Percentiles rank a stretch among this genome's conserved stretches.
Evolutionary conservation across 2,329 filamentous ascomycete genomes (phyloP).

Genomic region (Gremmenia infestans): DNA sequence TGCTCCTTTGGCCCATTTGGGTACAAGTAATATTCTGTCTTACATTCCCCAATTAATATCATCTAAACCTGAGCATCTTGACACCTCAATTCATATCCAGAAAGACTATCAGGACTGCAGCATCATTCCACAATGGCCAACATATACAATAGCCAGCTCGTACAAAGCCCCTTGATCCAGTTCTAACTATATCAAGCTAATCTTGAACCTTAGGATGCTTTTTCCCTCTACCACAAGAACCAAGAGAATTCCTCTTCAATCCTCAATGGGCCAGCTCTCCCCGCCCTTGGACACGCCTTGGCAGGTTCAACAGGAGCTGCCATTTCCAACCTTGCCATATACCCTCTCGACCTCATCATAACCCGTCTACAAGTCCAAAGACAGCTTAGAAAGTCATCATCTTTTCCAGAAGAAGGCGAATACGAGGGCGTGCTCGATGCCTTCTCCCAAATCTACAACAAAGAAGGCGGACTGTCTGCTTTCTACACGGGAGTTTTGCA

Average conservation of each 20-base stretch:
- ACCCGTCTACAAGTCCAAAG: constrained; percentile 78
- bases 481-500: constrained; percentile 64
- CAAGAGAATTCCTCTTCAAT: constrained; percentile 32
- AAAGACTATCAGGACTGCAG: not conserved
- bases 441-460: constrained; percentile 61
- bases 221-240: constrained; percentile 30
- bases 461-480: constrained; percentile 62
- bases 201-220: constrained; percentile 25
- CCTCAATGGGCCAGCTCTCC: constrained; percentile 43
- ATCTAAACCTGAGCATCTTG: not conserved
- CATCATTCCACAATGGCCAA: constrained; percentile 19
- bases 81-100: not conserved
- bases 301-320: constrained; percentile 76
- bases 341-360: constrained; percentile 77
- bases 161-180: constrained; percentile 19
- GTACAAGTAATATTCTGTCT: not conserved
- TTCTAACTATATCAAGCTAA: not conserved
- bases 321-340: constrained; percentile 71
- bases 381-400: constrained; percentile 42
- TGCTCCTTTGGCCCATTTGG: not conserved
- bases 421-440: constrained; percentile 67
- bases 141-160: constrained; percentile 40
- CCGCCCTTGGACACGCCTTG: constrained; percentile 74
- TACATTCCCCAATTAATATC: not conserved
- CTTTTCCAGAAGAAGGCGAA: constrained; percentile 34